Base-by-base conservation (phyloP, 441 rosid species). In the Pelargonium citronellum region DNA sequence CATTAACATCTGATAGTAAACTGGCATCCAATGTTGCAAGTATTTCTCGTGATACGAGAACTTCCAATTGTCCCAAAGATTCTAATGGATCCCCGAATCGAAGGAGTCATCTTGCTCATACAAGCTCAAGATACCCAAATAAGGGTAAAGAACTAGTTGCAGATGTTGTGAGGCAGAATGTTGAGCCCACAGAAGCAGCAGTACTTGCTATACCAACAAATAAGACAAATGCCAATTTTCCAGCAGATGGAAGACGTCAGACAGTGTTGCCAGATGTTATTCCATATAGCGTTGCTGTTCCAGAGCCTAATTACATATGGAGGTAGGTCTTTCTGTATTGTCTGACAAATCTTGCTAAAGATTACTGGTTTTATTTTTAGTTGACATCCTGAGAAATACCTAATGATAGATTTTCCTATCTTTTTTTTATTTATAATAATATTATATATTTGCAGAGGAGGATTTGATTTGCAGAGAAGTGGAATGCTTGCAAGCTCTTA, bases 381-480 rank as follows among this genome's bases (percentile, higher is more conserved):
- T 69, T 65, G 61, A 37, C 39, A 55, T 64, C 2, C 58, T 53
- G 58, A 53, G 58, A 53, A 53, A 58, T 58, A 20, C 7, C 37
- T 20, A 60, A 60, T 60, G 15, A 8, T 24, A 10, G 65, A 37
- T 67, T 57, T 39, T 7, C 10, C 10, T 39, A 6, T 1, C 10
- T 39, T 39, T 39, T 39, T 39, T 39, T 39, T 39, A 39, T 6
- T 7, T 5, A 39, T 39, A 39, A 6, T 39, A 39, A 7, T 7
- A 39, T 7, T 7, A 39, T 39, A 39, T 39, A 39, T 39, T 39
- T 75, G 71, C 78, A 80, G 83, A 66, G 83, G 83, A 27, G 73
- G 43, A 62, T 72, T 80, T 70, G 81, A 77, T 68, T 74, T 80
- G 34, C 63, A 47, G 34, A 71, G 73, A 66, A 46, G 73, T 58